Base-by-base conservation (phyloP, 495 filamentous ascomycete species). In the Xylaria castorea region DNA sequence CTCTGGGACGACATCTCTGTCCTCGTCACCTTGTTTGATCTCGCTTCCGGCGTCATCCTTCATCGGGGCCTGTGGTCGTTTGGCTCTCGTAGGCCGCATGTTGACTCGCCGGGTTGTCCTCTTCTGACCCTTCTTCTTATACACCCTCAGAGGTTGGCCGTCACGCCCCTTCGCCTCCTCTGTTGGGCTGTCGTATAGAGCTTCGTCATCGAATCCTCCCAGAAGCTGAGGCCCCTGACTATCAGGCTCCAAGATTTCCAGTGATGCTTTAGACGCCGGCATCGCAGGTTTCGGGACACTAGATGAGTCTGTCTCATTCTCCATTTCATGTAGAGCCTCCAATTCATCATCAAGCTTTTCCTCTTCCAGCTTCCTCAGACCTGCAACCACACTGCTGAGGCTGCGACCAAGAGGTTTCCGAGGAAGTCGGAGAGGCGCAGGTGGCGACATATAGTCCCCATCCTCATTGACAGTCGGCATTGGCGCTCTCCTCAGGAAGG, bases 71-170 rank as follows among this genome's bases (percentile, higher is more conserved):
- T 74, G 58, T 51, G 86, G 86, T 44, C 86, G 83, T 60, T 79
- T 84, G 36, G 72, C 62, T 64, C 79, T 70, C 8, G 80, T 83
- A 20, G 87, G 87, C 61, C 77, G 89, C 90, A 97, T 95, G 50
- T 88, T 92, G n/a, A 92, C 89, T 50, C 87, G 81, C 64, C 92
- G 85, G 3, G 95, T 97, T 44, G 92, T 94, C 53, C 95, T 87
- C 82, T 98, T 98, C 78, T 94, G 90, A 0, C 95, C 95, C 81
- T 91, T 93, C 87, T 98, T 98, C 84, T 97, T 97, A 84, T 91
- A 97, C 3, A 88, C 81, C 63, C 87, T 89, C 25, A 88, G 75
- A 0, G 88, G 86, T 14, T 85, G 82, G 1, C 88, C 88, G 36
- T 81, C 70, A 25, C 78, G 79, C 55, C 86, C 83, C 3, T 85